A percentile compares a stretch with the other conserved stretches of the same genome.
These are phyloP conservation scores for Erodium moschatum DNA, from an alignment of 441 rosid species.

Conservation along the genomic window DNA sequence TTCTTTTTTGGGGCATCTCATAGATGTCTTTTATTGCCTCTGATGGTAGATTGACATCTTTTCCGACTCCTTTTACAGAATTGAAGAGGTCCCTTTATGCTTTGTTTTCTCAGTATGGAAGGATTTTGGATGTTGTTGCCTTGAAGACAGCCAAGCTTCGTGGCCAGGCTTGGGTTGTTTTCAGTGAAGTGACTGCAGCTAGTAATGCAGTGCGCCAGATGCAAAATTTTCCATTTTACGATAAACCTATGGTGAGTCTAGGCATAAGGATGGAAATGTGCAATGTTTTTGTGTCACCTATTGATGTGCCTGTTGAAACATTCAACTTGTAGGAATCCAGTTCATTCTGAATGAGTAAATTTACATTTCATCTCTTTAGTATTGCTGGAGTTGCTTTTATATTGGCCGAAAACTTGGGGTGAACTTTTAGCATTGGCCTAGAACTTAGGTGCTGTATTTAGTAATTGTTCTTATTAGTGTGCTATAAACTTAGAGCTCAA, in stretches of 20 bases:
- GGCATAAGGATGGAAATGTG: neutral
- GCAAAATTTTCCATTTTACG: conserved; percentile 94
- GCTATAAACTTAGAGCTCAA: neutral
- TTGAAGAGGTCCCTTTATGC: conserved; percentile 84
- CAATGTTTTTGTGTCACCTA: neutral
- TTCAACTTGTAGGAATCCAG: neutral
- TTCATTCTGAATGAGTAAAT: neutral
- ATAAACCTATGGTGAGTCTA: conserved; percentile 77
- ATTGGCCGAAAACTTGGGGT: neutral
- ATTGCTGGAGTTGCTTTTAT: neutral
- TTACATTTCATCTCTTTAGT: neutral
- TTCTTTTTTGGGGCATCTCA: neutral
- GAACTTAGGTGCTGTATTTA: neutral
- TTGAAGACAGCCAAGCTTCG: conserved; percentile 89
- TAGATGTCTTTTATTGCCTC: neutral
- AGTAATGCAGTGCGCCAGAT: conserved; percentile 91
- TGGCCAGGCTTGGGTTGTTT: conserved; percentile 94
- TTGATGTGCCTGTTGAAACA: neutral
- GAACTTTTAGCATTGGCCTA: neutral
- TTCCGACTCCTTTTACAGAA: conserved; percentile 38
- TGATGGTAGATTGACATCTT: conserved; percentile 4
- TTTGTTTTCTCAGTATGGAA: conserved; percentile 93
- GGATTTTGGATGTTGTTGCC: conserved; percentile 91
- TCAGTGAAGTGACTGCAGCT: conserved; percentile 79
- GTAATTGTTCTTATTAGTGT: neutral